A percentile compares a stretch with the other conserved stretches of the same genome.
Conservation (phyloP, 805 yeast genomes). For the Candida pini region DNA sequence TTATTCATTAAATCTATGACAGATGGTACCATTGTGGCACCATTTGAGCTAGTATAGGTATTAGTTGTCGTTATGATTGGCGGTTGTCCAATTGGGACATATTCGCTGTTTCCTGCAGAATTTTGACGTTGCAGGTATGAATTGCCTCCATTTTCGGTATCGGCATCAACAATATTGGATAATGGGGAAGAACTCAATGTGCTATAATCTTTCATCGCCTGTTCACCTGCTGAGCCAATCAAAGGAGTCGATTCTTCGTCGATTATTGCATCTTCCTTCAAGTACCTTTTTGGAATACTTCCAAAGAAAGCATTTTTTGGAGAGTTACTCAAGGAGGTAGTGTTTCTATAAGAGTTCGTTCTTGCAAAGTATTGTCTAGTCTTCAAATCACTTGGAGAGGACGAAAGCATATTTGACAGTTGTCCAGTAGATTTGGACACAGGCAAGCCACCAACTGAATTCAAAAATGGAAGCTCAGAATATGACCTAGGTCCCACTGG, state of each 20-base stretch:
- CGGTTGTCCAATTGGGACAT: background rate
- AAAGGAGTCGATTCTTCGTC: slow-evolving; percentile 16
- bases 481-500: slow-evolving; percentile 7
- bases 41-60: background rate
- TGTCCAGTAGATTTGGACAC: slow-evolving; percentile 11
- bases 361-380: slow-evolving; percentile 18
- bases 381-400: slow-evolving; percentile 25
- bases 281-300: slow-evolving; percentile 9
- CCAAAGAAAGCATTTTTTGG: slow-evolving; percentile 19
- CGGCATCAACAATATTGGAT: background rate
- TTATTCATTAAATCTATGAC: slow-evolving; percentile 4
- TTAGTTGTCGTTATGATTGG: background rate
- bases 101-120: background rate
- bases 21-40: background rate
- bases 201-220: slow-evolving; percentile 3
- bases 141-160: slow-evolving; percentile 1
- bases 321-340: slow-evolving; percentile 22
- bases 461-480: slow-evolving; percentile 10
- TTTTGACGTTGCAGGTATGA: slow-evolving; percentile 1
- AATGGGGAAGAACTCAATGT: slow-evolving; percentile 7
- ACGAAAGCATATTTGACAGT: slow-evolving; percentile 12
- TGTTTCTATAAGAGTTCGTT: slow-evolving; percentile 19
- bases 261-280: slow-evolving; percentile 14
- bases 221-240: background rate
- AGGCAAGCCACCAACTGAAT: slow-evolving; percentile 4